Conservation (phyloP, 2,329 filamentous ascomycete genomes). For the Colletotrichum simmondsii region DNA sequence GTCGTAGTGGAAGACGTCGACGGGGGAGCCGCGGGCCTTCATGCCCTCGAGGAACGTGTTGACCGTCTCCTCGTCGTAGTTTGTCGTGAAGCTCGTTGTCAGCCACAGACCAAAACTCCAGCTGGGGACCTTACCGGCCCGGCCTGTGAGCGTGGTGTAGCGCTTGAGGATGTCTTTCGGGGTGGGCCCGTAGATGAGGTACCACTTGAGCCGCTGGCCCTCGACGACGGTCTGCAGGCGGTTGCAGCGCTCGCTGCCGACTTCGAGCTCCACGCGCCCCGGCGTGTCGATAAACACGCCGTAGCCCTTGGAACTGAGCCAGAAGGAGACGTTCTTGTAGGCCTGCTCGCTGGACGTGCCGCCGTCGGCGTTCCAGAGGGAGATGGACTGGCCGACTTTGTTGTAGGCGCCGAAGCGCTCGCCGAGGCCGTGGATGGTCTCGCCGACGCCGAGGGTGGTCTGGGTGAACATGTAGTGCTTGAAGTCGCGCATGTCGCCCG, state of each 20-base stretch:
- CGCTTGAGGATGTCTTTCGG: slow-evolving; percentile 77
- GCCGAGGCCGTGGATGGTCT: slow-evolving; percentile 79
- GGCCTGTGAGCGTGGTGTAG: slow-evolving; percentile 76
- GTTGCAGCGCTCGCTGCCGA: slow-evolving; percentile 79
- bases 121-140: slow-evolving; percentile 71
- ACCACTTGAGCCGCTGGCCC: slow-evolving; percentile 78
- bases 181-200: slow-evolving; percentile 76
- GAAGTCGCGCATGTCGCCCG: slow-evolving; percentile 52
- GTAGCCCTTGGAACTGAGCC: slow-evolving; percentile 78
- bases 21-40: slow-evolving; percentile 70
- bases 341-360: slow-evolving; percentile 77
- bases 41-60: slow-evolving; percentile 76
- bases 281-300: slow-evolving; percentile 80
- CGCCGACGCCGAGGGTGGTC: slow-evolving; percentile 65
- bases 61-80: slow-evolving; percentile 77
- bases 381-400: slow-evolving; percentile 77
- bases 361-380: slow-evolving; percentile 72
- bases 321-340: slow-evolving; percentile 79
- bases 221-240: slow-evolving; percentile 77
- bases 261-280: slow-evolving; percentile 76
- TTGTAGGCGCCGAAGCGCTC: slow-evolving; percentile 82
- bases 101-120: slow-evolving; percentile 85
- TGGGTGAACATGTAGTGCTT: slow-evolving; percentile 68
- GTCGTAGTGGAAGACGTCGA: slow-evolving; percentile 81
- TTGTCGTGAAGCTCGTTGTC: slow-evolving; percentile 80